Percentiles rank a stretch among this genome's conserved stretches.
Conservation (phyloP, 306 rosid species). For the Cucurbita moschata region DNA sequence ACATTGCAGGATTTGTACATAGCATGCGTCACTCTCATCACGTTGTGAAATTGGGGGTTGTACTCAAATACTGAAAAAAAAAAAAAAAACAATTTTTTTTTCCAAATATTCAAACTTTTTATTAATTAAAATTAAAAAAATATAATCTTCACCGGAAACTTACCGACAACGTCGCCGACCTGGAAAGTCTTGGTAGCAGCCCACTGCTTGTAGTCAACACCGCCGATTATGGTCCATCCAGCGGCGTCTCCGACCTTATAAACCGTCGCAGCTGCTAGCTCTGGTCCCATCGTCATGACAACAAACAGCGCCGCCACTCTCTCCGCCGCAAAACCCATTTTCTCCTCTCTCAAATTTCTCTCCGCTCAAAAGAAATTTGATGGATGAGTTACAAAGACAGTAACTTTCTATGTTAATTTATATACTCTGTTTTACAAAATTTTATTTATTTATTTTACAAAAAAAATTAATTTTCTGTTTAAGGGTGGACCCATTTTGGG, state of each 20-base stretch:
- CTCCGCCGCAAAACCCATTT: constrained; percentile 33
- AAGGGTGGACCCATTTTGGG: neutral
- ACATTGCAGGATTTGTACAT: constrained; percentile 70
- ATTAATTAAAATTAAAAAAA: too few species aligned
- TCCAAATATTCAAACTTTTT: too few species aligned
- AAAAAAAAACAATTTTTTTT: neutral
- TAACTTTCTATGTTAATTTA: neutral
- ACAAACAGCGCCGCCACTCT: constrained; percentile 17
- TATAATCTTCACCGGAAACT: constrained; percentile 3
- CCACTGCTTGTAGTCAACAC: constrained; percentile 59
- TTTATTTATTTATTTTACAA: neutral
- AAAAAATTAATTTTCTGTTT: neutral
- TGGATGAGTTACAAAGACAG: neutral
- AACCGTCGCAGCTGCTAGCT: constrained; percentile 36
- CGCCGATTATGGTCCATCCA: constrained; percentile 70
- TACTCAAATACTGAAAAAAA: constrained; percentile 43
- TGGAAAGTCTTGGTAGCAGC: constrained; percentile 53
- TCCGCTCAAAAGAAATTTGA: neutral
- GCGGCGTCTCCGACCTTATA: constrained; percentile 74
- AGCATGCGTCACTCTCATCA: constrained; percentile 58
- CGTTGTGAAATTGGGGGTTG: constrained; percentile 59
- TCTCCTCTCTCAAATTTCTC: neutral
- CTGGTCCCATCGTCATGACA: constrained; percentile 9
- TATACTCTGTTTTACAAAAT: neutral
- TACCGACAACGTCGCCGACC: constrained; percentile 66